These are phyloP conservation scores for Naganishia antarctica DNA, from an alignment of 768 basidiomycete species.

Conservation along the genomic window DNA sequence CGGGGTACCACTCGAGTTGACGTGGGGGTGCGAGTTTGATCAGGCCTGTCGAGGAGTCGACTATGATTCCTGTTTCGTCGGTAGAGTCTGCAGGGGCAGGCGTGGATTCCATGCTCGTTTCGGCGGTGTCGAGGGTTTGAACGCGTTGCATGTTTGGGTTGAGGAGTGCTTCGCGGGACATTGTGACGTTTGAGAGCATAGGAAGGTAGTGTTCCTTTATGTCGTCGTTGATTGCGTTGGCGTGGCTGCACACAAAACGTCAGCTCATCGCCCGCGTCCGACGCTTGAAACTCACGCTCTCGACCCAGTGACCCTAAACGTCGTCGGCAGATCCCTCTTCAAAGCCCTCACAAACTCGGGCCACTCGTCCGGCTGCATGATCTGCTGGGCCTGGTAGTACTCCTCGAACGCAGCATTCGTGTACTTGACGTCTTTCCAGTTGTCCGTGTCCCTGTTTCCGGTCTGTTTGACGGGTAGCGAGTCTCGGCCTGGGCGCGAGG, in stretches of 20 bases:
- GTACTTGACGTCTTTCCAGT: conserved; percentile 20
- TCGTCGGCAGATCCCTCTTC: conserved; percentile 75
- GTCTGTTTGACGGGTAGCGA: not conserved
- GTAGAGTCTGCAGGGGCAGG: not conserved
- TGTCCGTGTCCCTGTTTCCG: conserved; percentile 15
- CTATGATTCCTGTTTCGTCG: conserved; percentile 8
- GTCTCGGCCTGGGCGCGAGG: conserved; percentile 1
- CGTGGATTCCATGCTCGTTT: not conserved
- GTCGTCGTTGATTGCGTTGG: conserved; percentile 67
- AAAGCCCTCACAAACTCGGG: conserved; percentile 62
- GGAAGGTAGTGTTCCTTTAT: conserved; percentile 78
- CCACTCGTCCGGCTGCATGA: conserved; percentile 74
- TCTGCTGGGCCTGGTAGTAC: conserved; percentile 57
- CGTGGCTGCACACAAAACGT: conserved; percentile 42
- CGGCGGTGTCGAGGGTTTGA: conserved; percentile 1
- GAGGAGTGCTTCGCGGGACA: conserved; percentile 41
- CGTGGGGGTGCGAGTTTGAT: conserved; percentile 68
- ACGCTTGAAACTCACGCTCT: conserved; percentile 60
- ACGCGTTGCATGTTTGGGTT: conserved; percentile 21
- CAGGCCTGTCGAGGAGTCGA: conserved; percentile 49
- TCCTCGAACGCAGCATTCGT: conserved; percentile 18
- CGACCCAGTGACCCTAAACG: conserved; percentile 85
- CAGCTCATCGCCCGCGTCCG: not conserved
- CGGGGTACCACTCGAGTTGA: conserved; percentile 90
- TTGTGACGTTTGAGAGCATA: conserved; percentile 62